Evolutionary conservation across 1,139 yeast species (phyloP).

Genomic region (Sugiyamaella grinbergsii): DNA sequence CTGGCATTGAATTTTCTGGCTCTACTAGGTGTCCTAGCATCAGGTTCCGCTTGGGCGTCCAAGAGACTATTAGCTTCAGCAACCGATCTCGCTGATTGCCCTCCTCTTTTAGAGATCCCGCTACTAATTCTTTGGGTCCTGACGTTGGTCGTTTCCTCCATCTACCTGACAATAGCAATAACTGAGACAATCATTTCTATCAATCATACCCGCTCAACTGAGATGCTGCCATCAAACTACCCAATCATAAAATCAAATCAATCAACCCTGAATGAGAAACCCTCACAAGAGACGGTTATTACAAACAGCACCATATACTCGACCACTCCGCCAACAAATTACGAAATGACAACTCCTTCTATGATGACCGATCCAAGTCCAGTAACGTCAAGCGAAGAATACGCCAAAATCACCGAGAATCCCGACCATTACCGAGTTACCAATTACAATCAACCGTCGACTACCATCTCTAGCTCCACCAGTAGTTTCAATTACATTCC

Average conservation of each 20-base stretch:
- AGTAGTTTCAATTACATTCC: conserved; percentile 11
- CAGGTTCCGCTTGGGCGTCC: conserved; percentile 25
- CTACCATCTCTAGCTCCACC: conserved; percentile 1
- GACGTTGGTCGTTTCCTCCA: conserved; percentile 20
- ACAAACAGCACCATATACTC: conserved; percentile 8
- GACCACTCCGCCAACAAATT: conserved; percentile 6
- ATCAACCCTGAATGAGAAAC: conserved; percentile 12
- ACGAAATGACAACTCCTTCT: conserved; percentile 7
- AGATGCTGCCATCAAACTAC: neutral
- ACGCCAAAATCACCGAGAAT: no score
- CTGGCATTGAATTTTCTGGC: conserved; percentile 19
- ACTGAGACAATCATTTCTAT: conserved; percentile 17
- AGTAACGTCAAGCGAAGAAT: conserved; percentile 1
- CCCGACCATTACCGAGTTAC: no score
- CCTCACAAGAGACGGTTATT: conserved; percentile 19
- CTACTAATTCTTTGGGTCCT: conserved; percentile 25
- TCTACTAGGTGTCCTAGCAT: conserved; percentile 21
- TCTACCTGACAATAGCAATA: conserved; percentile 22
- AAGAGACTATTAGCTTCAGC: conserved; percentile 16
- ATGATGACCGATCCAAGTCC: conserved; percentile 2
- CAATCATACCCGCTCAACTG: neutral
- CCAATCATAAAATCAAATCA: conserved; percentile 2
- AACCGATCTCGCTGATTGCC: neutral
- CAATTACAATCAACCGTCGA: no score
- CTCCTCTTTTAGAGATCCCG: conserved; percentile 21